A percentile compares a stretch with the other conserved stretches of the same genome.
phyloP scores from a whole-genome alignment of 2,329 filamentous ascomycete species.

The Sporothrix schenckii region DNA sequence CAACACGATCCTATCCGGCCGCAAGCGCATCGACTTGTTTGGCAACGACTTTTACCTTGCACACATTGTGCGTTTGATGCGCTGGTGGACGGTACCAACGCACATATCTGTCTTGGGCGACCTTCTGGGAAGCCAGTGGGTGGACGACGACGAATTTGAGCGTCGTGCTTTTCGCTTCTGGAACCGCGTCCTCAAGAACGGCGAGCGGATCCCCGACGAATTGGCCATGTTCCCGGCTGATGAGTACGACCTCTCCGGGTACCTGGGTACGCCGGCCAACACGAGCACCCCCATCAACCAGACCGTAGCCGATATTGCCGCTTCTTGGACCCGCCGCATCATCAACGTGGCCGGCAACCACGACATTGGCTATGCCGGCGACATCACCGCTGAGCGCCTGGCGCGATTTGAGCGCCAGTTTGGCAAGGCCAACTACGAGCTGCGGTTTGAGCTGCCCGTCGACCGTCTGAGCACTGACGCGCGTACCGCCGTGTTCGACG shows the following conservation, averaged over 20 bases:
- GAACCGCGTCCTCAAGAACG: constrained; percentile 74
- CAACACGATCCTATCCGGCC: constrained; percentile 64
- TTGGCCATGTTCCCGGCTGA: constrained; percentile 53
- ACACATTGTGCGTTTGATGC: constrained; percentile 82
- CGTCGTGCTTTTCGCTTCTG: constrained; percentile 74
- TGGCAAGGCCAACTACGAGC: constrained; percentile 87
- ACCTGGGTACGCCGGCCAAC: constrained; percentile 45
- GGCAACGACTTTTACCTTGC: constrained; percentile 95
- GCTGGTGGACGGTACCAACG: constrained; percentile 82
- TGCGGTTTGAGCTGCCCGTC: constrained; percentile 67
- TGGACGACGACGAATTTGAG: constrained; percentile 81
- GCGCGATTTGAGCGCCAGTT: constrained; percentile 81
- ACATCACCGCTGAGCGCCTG: constrained; percentile 75
- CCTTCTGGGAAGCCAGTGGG: constrained; percentile 93
- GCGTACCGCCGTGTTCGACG: constrained; percentile 49
- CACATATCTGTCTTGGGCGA: constrained; percentile 90
- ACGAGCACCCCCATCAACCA: constrained; percentile 43
- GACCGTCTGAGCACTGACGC: constrained; percentile 43
- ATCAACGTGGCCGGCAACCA: constrained; percentile 95
- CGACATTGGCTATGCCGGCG: constrained; percentile 93
- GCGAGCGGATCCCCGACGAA: constrained; percentile 63
- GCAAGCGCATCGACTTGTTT: constrained; percentile 83
- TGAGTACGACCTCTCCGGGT: constrained; percentile 56
- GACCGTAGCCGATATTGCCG: constrained; percentile 43
- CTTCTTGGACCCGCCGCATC: constrained; percentile 71